Conservation (phyloP, 306 rosid species). For the Prunus mongolica region DNA sequence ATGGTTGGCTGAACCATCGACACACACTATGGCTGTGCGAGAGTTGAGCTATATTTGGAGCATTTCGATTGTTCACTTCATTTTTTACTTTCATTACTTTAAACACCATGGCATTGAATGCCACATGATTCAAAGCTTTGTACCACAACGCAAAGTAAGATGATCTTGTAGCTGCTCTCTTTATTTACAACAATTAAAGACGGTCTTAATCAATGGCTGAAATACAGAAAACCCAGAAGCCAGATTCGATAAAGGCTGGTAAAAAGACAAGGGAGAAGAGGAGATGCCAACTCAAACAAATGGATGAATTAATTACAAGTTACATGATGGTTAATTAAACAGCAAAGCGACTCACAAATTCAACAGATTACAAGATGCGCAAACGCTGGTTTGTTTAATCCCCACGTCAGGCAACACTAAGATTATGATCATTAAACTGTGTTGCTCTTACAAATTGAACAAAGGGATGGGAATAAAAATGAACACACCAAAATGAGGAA, state of each 20-base stretch:
- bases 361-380: conserved; percentile 14
- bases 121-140: no score
- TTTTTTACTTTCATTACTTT: background rate
- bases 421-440: conserved; percentile 26
- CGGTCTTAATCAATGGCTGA: background rate
- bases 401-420: conserved; percentile 38
- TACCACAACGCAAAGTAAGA: no score
- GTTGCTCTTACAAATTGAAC: conserved; percentile 64
- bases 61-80: background rate
- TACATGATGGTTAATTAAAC: background rate
- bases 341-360: background rate
- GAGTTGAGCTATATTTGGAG: background rate
- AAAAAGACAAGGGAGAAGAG: background rate
- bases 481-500: conserved; percentile 48
- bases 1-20: no score
- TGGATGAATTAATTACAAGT: conserved; percentile 32
- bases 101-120: background rate
- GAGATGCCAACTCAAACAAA: conserved; percentile 14
- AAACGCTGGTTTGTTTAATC: conserved; percentile 24
- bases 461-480: conserved; percentile 19
- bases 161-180: no score
- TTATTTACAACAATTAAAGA: no score
- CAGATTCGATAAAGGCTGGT: background rate
- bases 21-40: no score
- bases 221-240: background rate